These are phyloP conservation scores for Trichoderma hamatum DNA, from an alignment of 2,329 filamentous ascomycete species.

Conservation along the genomic window DNA sequence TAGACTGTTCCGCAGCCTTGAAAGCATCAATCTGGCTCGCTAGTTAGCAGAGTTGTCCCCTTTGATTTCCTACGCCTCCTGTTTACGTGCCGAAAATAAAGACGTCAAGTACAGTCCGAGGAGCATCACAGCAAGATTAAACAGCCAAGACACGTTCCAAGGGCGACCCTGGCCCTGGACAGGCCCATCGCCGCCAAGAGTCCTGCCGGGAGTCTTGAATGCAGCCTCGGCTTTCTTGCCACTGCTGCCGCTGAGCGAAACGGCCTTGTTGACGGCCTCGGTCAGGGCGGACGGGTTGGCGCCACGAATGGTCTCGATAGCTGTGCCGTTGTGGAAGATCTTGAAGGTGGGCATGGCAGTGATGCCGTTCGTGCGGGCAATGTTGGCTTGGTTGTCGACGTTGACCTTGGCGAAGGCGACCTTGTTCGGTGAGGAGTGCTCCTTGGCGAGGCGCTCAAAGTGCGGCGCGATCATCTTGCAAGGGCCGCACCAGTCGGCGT, in stretches of 20 bases:
- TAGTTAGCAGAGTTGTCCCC: conserved; percentile 33
- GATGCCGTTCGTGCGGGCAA: conserved; percentile 77
- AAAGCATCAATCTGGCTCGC: conserved; percentile 60
- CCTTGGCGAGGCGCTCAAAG: conserved; percentile 80
- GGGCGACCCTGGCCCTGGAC: conserved; percentile 30
- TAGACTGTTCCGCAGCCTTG: conserved; percentile 61
- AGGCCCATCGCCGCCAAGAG: conserved; percentile 51
- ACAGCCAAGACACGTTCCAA: conserved; percentile 47
- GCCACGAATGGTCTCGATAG: conserved; percentile 76
- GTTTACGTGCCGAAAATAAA: conserved; percentile 58
- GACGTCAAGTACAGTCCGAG: conserved; percentile 63
- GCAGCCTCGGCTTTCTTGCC: conserved; percentile 47
- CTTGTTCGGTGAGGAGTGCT: conserved; percentile 77
- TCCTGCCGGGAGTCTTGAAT: conserved; percentile 60
- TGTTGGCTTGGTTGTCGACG: conserved; percentile 78
- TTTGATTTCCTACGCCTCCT: conserved; percentile 24
- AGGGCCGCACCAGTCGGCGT: conserved; percentile 92
- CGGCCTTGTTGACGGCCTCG: conserved; percentile 72
- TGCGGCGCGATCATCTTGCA: conserved; percentile 90
- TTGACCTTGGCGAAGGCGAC: conserved; percentile 93
- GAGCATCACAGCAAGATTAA: conserved; percentile 50
- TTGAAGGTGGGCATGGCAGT: conserved; percentile 94
- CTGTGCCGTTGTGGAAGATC: conserved; percentile 76
- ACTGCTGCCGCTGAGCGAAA: conserved; percentile 53
- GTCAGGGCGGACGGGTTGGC: conserved; percentile 78